Evolutionary conservation across 2,329 filamentous ascomycete species (phyloP), one percentile per base, ranked within the genome.

Genomic region (Cadophora sp.): DNA sequence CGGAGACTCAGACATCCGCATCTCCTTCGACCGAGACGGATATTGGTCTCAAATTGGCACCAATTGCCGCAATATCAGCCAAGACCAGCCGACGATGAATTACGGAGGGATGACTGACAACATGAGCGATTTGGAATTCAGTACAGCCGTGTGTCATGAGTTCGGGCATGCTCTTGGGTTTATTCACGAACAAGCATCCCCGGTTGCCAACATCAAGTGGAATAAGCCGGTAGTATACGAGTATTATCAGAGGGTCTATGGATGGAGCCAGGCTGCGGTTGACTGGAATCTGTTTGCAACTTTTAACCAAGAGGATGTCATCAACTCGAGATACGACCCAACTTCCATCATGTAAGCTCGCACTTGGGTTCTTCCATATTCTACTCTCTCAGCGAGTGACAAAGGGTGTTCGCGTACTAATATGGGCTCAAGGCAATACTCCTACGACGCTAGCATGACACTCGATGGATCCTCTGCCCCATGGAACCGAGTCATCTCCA

Each of bases 121-220:
- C 31, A 71, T 65, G 1, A 19, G 58, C 14, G 73, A 72, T 22
- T 51, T 62, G 1, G 68, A 74, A 43, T 72, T 73, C 66, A 66
- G 65, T 12, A 62, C 72, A 11, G 67, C 69, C 6, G 67, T 73
- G 14, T 60, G 72, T 9, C 76, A 78, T 67, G 75, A 78, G 66
- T 77, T 78, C 37, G 76, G 76, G n/a, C 76, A 78, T 55, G 76
- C 74, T 4, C 56, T 74, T 26, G 75, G 75, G 51, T 76, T 73
- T 59, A 65, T 74, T 31, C 76, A 77, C 65, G 74, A 77, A 70
- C 76, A 77, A 63, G 64, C 71, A 43, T 71, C 68, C 8, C 75
- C 75, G 1, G 67, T 69, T 14, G 70, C 65, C 9, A 55, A 37
- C 16, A 74, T 77, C 63, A 62, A 60, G 19, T 77, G 76, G 76